Conservation (phyloP, 441 rosid species). For the Erodium moschatum region DNA sequence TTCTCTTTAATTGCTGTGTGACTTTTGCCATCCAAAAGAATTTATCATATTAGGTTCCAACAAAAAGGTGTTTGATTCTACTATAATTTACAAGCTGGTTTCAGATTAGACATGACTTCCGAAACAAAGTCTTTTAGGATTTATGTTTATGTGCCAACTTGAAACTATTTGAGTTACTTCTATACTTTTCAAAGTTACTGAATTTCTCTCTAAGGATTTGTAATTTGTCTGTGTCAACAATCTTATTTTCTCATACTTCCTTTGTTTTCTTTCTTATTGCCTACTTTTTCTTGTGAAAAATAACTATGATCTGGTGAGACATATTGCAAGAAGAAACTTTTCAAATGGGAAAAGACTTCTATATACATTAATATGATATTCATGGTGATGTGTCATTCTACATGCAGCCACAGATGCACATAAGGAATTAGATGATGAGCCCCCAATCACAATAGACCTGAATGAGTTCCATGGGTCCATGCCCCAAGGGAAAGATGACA, state of each 20-base stretch:
- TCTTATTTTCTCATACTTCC: neutral
- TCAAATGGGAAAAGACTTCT: neutral
- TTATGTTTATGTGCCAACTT: neutral
- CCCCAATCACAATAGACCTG: conserved; percentile 33
- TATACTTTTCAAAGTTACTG: neutral
- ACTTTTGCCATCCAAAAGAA: neutral
- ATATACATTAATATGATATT: neutral
- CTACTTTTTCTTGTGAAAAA: neutral
- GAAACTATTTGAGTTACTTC: neutral
- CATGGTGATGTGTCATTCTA: conserved; percentile 16
- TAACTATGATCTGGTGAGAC: neutral
- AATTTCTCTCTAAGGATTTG: neutral
- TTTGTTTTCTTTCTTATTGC: neutral
- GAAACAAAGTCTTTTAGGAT: neutral
- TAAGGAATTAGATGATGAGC: conserved; percentile 56
- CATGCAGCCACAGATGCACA: conserved; percentile 48
- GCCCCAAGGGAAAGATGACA: conserved; percentile 49
- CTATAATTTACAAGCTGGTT: neutral
- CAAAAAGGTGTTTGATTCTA: neutral
- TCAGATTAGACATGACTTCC: neutral
- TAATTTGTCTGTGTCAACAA: neutral
- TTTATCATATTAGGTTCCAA: neutral
- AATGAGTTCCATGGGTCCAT: conserved; percentile 58
- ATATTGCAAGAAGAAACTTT: neutral
- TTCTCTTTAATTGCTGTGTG: neutral